These are phyloP conservation scores for Metschnikowia koreensis DNA, from an alignment of 805 yeast species.

Conservation along the genomic window DNA sequence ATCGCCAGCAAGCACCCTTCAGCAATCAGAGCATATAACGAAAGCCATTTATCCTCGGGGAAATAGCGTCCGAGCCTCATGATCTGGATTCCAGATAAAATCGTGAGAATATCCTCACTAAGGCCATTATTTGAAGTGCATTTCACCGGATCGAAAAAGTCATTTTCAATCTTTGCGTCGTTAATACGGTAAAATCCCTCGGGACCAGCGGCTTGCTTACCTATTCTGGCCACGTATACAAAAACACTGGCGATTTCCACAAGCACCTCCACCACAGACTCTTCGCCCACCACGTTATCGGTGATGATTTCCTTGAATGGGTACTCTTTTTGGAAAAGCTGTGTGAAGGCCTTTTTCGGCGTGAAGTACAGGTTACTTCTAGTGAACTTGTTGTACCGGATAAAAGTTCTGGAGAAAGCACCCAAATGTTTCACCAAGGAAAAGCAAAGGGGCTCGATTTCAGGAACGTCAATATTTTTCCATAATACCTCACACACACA, in stretches of 20 bases:
- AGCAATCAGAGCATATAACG: slow-evolving; percentile 56
- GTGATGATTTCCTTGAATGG: slow-evolving; percentile 66
- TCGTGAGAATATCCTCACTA: slow-evolving; percentile 41
- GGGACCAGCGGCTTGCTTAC: slow-evolving; percentile 38
- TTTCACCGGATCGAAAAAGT: slow-evolving; percentile 39
- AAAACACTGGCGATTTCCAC: slow-evolving; percentile 67
- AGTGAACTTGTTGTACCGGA: slow-evolving; percentile 51
- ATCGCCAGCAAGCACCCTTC: slow-evolving; percentile 56
- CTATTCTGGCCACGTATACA: slow-evolving; percentile 52
- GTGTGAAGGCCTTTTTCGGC: slow-evolving; percentile 63
- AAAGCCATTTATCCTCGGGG: slow-evolving; percentile 73
- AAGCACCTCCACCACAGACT: slow-evolving; percentile 65
- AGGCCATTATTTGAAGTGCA: slow-evolving; percentile 42
- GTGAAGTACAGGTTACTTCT: slow-evolving; percentile 46
- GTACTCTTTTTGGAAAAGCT: slow-evolving; percentile 62
- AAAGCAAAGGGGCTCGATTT: slow-evolving; percentile 39
- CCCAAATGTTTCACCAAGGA: slow-evolving; percentile 55
- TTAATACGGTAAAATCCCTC: slow-evolving; percentile 46
- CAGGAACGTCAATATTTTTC: slow-evolving; percentile 27
- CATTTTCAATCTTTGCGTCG: slow-evolving; percentile 29
- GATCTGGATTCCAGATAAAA: slow-evolving; percentile 50
- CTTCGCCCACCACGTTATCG: slow-evolving; percentile 73
- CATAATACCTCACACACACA: slow-evolving; percentile 45
- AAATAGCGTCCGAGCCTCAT: slow-evolving; percentile 55
- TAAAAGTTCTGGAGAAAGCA: slow-evolving; percentile 49